Evolutionary conservation across 108 stramenopile species (phyloP), one percentile per base, ranked within the genome.

Genomic region (Poteriospumella lacustris): DNA sequence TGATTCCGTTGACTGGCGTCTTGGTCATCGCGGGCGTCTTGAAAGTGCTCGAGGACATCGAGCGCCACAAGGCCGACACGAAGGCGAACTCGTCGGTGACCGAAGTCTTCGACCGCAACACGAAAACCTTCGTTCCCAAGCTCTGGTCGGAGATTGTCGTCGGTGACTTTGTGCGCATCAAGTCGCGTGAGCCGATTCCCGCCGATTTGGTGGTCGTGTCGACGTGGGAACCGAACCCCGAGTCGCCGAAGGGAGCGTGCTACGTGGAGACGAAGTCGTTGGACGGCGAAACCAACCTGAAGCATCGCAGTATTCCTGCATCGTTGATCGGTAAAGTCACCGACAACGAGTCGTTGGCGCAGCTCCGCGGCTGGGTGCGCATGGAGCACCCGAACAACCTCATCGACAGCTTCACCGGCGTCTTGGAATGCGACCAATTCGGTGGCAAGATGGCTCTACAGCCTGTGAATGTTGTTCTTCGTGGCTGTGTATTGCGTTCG

Each of bases 271-370:
- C 85, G 9, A 85, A 82, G 44, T 81, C 77, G 29, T 77, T 85
- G 1, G 85, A 85, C 58, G 85, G 85, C 0, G 85, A 85, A 42
- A 85, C 85, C 15, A 85, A 85, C 75, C 85, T 85, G 67, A 85
- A 85, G 80, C 83, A 83, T n/a, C 77, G 83, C 5, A 76, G 44
- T 28, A n/a, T 42, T 67, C 24, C 36, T 12, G 34, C 83, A 81
- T 2, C 44, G n/a, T 5, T 26, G 31, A 24, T 52, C 24, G 75
- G 31, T 28, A 28, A 24, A 41, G 58, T 60, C 58, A 44, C 39
- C 73, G 12, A 56, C 34, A 44, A 36, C 1, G 44, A 75, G 2
- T 41, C 15, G 34, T 28, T 82, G 47, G 33, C 39, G 42, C 2
- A 36, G 5, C 60, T 79, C 33, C 40, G 31, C 2, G 38, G 28